Percentiles rank a stretch among this genome's conserved stretches.
Conservation (phyloP, 1,284 basidiomycete genomes). For the Irpex sp. region DNA sequence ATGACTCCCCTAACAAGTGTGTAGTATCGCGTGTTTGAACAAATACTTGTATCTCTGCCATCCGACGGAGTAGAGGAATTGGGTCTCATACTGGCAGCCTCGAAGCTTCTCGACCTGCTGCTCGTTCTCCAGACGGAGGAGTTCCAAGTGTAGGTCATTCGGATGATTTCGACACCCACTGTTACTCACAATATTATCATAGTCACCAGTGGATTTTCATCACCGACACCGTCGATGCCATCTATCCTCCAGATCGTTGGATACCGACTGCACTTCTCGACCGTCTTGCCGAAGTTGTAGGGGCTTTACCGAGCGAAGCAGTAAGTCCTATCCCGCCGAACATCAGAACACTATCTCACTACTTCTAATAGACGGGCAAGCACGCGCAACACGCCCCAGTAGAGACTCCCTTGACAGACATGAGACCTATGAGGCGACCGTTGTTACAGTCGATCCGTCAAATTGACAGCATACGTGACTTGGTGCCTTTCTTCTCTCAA, state of each 20-base stretch:
- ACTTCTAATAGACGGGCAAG: background rate
- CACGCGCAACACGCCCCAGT: conserved; percentile 12
- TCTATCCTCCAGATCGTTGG: conserved; percentile 85
- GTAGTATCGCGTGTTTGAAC: conserved; percentile 76
- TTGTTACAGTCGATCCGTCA: conserved; percentile 64
- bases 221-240: conserved; percentile 95
- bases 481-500: conserved; percentile 84
- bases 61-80: conserved; percentile 82
- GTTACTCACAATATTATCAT: conserved; percentile 7
- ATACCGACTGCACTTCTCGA: conserved; percentile 88
- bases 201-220: conserved; percentile 99
- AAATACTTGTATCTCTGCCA: conserved; percentile 58
- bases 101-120: conserved; percentile 92
- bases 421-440: conserved; percentile 63
- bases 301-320: conserved; percentile 51
- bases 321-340: conserved; percentile 18
- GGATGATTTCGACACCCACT: background rate
- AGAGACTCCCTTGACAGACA: conserved; percentile 17
- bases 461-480: conserved; percentile 78
- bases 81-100: conserved; percentile 79
- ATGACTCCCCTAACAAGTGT: background rate
- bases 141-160: conserved; percentile 83
- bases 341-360: background rate
- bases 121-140: conserved; percentile 93
- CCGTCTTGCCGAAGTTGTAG: conserved; percentile 80